Conservation (phyloP, 2,329 filamentous ascomycete genomes). For the Hymenoscyphus linearis region DNA sequence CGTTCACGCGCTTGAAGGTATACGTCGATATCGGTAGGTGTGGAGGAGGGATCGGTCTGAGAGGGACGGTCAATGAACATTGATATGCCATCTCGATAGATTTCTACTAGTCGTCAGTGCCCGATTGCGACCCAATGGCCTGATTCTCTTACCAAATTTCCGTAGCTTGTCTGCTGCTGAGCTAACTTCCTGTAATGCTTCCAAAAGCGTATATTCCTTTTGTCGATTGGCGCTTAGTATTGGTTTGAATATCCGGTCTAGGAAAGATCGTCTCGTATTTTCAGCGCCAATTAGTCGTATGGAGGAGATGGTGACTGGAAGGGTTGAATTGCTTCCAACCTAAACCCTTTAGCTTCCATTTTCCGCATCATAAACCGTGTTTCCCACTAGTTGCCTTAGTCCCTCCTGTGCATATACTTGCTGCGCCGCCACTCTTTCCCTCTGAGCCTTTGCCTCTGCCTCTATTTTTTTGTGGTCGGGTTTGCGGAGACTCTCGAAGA, state of each 20-base stretch:
- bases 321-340: constrained; percentile 76
- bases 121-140: background rate
- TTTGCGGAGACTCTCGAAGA: constrained; percentile 55
- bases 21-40: constrained; percentile 74
- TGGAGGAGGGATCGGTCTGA: constrained; percentile 61
- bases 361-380: background rate
- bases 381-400: constrained; percentile 55
- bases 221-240: constrained; percentile 65
- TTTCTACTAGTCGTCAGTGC: constrained; percentile 48
- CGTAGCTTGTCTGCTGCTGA: constrained; percentile 68
- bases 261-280: constrained; percentile 78
- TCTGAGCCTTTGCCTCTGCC: constrained; percentile 54
- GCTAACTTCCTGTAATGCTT: constrained; percentile 70
- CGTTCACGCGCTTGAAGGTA: constrained; percentile 74
- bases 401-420: constrained; percentile 50
- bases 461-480: constrained; percentile 54
- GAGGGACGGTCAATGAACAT: constrained; percentile 77
- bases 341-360: constrained; percentile 32
- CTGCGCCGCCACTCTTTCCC: constrained; percentile 34
- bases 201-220: constrained; percentile 69
- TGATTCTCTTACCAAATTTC: constrained; percentile 61
- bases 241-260: constrained; percentile 75
- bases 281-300: constrained; percentile 77
- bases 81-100: constrained; percentile 78
- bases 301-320: constrained; percentile 82